Base-by-base conservation (phyloP, 495 filamentous ascomycete genomes). In the Tuber aestivum region DNA sequence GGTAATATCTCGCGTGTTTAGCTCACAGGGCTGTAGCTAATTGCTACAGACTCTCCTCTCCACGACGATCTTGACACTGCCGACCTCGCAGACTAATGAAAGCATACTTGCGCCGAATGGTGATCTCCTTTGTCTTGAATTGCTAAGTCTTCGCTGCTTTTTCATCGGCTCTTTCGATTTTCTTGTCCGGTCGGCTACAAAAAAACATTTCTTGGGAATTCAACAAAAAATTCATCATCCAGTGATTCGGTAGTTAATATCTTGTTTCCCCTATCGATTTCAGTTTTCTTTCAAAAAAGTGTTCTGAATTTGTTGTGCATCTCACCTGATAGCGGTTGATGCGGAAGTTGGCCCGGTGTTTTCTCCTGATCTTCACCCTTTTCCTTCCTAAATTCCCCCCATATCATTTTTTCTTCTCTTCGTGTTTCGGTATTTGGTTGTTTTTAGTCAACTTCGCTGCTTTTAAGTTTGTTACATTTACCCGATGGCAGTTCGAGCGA, bases 51-150 rank as follows among this genome's bases (percentile, higher is more conserved):
- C 92, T 78, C 91, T 75, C 91, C 94, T 72, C 91, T 91, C 80
- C 94, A 97, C 84, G 96, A 99, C 85, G 95, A 99, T 84, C 89
- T 99, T 82, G 95, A 99, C 85, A 94, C 94, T 84, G 95, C 94
- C 83, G 95, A 98, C 81, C 79, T 83, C 71, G 81, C 81, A n/a
- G 81, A 83, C 48, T 83, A 83, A 79, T 77, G 71, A 48, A 74
- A 10, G 38, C 41, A 12, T 71, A n/a, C 35, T 38, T 71, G 38
- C 41, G 70, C 41, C 14, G 38, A 41, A 41, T 40, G 38, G 38
- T 40, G 38, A 44, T 71, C 35, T 71, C 38, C 70, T 73, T 73
- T 73, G 40, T 73, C 48, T 70, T 73, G 38, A 50, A 50, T 48
- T 73, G 71, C 72, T 70, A 50, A 42, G 70, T 81, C 72, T 70